These are phyloP conservation scores for Calonectria pseudoreteaudii DNA, from an alignment of 2,329 filamentous ascomycete genomes.

Conservation along the genomic window DNA sequence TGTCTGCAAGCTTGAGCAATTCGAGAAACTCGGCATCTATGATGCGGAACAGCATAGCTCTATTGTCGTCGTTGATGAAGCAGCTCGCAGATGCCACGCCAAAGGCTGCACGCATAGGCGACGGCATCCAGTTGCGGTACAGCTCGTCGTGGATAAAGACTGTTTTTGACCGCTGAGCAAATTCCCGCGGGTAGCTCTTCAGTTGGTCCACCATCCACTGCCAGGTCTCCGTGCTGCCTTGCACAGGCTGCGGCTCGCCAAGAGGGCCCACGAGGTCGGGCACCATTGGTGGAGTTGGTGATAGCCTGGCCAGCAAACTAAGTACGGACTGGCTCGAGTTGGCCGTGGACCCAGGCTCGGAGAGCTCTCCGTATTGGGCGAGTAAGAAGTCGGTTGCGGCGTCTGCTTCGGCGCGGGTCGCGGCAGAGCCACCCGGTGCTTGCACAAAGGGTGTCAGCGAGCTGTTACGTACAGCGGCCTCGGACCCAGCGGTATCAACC, in stretches of 20 bases:
- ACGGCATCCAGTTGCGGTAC: not conserved
- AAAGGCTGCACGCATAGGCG: not conserved
- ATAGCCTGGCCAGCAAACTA: not conserved
- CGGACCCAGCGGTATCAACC: not conserved
- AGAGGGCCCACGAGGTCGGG: not conserved
- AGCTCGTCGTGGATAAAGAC: not conserved
- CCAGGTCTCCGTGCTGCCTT: not conserved
- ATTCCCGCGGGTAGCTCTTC: not conserved
- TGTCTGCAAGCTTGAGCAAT: not conserved
- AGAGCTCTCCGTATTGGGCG: not conserved
- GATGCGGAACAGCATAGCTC: not conserved
- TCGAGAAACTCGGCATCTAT: not conserved
- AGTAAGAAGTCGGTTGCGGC: not conserved
- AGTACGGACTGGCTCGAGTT: not conserved
- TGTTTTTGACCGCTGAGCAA: not conserved
- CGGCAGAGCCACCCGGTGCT: not conserved
- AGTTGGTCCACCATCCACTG: not conserved
- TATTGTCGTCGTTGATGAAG: not conserved
- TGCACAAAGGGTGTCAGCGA: not conserved
- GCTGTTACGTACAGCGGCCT: too few relatives aligned
- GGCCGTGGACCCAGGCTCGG: not conserved
- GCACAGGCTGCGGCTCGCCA: not conserved
- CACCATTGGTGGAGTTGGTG: not conserved
- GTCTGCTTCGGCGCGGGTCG: not conserved
- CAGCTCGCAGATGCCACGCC: not conserved